A percentile compares a stretch with the other conserved stretches of the same genome.
Evolutionary conservation across 2,329 filamentous ascomycete species (phyloP).

Genomic region (Ascomycota sp.): DNA sequence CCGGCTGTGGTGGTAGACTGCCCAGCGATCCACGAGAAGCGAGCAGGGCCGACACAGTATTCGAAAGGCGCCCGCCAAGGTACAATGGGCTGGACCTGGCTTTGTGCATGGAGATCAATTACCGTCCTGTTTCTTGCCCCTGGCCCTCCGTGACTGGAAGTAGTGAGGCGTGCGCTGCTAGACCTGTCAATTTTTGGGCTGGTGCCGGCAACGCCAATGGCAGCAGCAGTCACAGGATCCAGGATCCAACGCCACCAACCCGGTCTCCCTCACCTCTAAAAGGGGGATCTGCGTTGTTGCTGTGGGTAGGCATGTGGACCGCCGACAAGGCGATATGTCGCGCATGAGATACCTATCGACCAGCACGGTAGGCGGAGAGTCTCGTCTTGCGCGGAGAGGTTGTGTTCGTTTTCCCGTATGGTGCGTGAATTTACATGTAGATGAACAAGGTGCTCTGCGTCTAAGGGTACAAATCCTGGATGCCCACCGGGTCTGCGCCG

Average conservation of each 20-base stretch:
- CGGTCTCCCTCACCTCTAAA: background rate
- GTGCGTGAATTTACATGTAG: too few relatives aligned
- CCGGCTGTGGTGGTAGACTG: constrained; percentile 4
- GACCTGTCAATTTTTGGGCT: background rate
- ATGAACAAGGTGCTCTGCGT: too few relatives aligned
- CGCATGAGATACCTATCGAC: constrained; percentile 1
- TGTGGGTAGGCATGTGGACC: background rate
- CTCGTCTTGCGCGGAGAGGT: background rate
- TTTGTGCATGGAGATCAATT: background rate
- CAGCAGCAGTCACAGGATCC: background rate
- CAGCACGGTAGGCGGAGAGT: background rate
- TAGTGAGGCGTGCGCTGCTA: too few relatives aligned
- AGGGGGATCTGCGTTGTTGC: constrained; percentile 1
- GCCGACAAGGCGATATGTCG: constrained; percentile 1
- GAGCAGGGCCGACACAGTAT: constrained; percentile 1
- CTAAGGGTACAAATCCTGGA: too few relatives aligned
- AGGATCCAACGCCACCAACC: background rate
- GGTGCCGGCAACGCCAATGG: background rate
- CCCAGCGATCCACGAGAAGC: constrained; percentile 2
- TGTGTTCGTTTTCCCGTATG: constrained; percentile 1
- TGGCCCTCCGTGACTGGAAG: too few relatives aligned
- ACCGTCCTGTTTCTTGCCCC: background rate
- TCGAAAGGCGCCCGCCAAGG: too few relatives aligned
- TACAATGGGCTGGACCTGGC: too few relatives aligned
- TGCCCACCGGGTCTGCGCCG: too few relatives aligned